A percentile compares a stretch with the other conserved stretches of the same genome.
phyloP scores from a whole-genome alignment of 139 green algal genomes.

The Micractinium sp. region DNA sequence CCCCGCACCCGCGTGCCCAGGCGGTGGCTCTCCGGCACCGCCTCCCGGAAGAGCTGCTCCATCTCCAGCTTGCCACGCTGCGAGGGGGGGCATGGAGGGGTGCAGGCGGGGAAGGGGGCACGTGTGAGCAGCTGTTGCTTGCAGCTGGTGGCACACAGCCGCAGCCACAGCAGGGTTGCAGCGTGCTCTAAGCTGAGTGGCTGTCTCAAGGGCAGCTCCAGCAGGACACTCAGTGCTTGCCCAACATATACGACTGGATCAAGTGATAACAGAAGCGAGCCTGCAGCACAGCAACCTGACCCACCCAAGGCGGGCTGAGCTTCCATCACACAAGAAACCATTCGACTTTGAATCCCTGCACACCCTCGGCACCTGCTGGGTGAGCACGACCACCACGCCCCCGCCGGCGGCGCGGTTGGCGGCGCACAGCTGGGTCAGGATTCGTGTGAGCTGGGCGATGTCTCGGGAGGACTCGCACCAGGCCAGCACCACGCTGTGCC shows the following conservation, averaged over 20 bases:
- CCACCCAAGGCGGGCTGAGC: no score
- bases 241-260: no score
- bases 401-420: not conserved
- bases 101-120: not conserved
- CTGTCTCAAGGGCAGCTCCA: no score
- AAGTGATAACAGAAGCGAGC: no score
- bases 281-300: no score
- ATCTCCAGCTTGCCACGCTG: conserved; percentile 65
- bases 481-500: conserved; percentile 40
- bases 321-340: no score
- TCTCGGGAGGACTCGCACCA: conserved; percentile 7
- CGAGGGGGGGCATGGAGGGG: not conserved
- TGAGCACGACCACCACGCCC: conserved; percentile 24
- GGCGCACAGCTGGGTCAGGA: conserved; percentile 33
- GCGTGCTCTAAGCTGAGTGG: no score
- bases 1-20: conserved; percentile 30
- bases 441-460: conserved; percentile 14
- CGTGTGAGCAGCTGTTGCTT: no score
- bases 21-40: conserved; percentile 23
- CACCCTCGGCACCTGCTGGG: conserved; percentile 30
- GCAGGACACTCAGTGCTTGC: no score
- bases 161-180: no score
- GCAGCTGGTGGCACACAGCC: no score
- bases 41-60: conserved; percentile 54
- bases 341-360: no score